Evolutionary conservation across 257 asterid species (phyloP).

Genomic region (Nicotiana paniculata): DNA sequence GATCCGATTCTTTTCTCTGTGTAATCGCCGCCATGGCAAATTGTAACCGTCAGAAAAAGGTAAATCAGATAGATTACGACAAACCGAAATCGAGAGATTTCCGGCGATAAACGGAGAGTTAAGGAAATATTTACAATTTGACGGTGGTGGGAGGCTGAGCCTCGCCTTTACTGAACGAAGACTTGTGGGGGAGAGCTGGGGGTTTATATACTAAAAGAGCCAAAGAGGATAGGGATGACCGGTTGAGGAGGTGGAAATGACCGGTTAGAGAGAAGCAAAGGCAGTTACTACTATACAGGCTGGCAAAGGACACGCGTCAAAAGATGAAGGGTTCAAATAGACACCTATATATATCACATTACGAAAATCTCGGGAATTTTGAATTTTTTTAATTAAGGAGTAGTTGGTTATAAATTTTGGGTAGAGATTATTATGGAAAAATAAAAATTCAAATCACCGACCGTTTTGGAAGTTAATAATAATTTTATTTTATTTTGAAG

Average conservation of each 20-base stretch:
- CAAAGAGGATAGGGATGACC: conserved; percentile 44
- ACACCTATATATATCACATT: conserved; percentile 33
- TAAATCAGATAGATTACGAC: background rate
- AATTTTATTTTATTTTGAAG: background rate
- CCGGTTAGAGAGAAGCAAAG: conserved; percentile 25
- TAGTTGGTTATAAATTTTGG: background rate
- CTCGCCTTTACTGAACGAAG: conserved; percentile 35
- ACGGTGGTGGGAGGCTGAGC: conserved; percentile 51
- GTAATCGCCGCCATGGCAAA: conserved; percentile 27
- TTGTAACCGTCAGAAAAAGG: background rate
- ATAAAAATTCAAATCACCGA: conserved; percentile 47
- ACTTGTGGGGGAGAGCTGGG: background rate
- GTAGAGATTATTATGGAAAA: conserved; percentile 11
- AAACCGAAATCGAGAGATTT: background rate
- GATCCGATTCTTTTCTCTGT: conserved; percentile 45
- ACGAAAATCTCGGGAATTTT: conserved; percentile 23
- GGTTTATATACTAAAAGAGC: conserved; percentile 23
- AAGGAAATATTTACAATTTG: background rate
- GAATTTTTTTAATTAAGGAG: background rate
- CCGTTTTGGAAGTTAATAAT: conserved; percentile 80
- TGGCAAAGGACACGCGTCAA: conserved; percentile 67
- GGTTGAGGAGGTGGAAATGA: conserved; percentile 34
- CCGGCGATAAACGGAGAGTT: background rate
- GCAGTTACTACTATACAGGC: conserved; percentile 68
- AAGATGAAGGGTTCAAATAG: background rate